phyloP scores from a whole-genome alignment of 352 stramenopile genomes.

The Blastocystis sp. region DNA sequence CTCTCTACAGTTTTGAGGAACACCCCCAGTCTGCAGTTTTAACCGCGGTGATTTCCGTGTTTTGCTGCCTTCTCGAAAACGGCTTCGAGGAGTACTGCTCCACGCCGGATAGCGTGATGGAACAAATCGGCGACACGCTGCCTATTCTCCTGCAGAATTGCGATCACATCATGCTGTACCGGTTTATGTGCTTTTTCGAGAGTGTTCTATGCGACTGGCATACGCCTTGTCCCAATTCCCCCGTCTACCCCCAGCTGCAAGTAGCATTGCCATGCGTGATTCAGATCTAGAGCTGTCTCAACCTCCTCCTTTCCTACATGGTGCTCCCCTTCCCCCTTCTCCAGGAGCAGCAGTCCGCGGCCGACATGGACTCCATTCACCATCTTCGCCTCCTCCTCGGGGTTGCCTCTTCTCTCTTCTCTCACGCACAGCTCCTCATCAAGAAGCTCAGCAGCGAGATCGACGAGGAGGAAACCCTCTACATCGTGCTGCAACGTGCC shows the following conservation, averaged over 20 bases:
- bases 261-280: not conserved
- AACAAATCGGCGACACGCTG: not conserved
- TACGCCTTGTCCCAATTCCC: not conserved
- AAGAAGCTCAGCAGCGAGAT: not conserved
- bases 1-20: not conserved
- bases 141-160: not conserved
- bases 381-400: too few species aligned
- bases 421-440: not conserved
- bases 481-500: not conserved
- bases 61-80: not conserved
- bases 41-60: not conserved
- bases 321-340: not conserved
- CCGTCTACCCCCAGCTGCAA: not conserved
- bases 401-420: too few species aligned
- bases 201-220: not conserved
- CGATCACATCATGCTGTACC: not conserved
- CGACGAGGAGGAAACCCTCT: conserved; percentile 8
- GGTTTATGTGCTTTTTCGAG: not conserved
- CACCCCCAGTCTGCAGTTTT: not conserved
- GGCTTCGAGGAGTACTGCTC: not conserved
- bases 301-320: not conserved
- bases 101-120: not conserved
- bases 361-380: too few species aligned
- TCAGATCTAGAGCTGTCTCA: not conserved
- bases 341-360: not conserved